These are phyloP conservation scores for Mortierella sp. DNA, from an alignment of 371 early-diverging fungal species.

Conservation along the genomic window DNA sequence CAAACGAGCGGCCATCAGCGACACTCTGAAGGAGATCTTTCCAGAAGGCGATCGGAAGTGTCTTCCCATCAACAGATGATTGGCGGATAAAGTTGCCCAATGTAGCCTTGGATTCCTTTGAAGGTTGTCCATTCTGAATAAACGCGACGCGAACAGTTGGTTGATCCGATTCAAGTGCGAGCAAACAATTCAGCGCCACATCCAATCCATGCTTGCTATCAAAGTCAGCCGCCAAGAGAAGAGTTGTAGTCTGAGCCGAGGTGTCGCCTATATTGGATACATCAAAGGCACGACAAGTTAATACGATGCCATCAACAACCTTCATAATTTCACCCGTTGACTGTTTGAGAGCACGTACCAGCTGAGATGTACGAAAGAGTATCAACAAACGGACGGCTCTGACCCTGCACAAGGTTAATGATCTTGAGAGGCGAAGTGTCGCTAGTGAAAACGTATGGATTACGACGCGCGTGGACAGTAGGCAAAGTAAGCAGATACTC, in stretches of 20 bases:
- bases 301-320: neutral
- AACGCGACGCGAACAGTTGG: constrained; percentile 60
- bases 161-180: constrained; percentile 6
- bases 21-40: constrained; percentile 26
- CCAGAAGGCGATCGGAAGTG: constrained; percentile 40
- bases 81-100: constrained; percentile 36
- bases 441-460: constrained; percentile 69
- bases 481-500: constrained; percentile 72
- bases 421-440: constrained; percentile 66
- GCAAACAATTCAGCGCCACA: constrained; percentile 59
- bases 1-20: constrained; percentile 12
- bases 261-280: constrained; percentile 20
- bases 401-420: constrained; percentile 52
- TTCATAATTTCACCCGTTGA: neutral
- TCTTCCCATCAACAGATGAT: constrained; percentile 28
- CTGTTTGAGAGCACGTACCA: neutral
- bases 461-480: constrained; percentile 67
- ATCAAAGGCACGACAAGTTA: neutral
- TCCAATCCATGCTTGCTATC: constrained; percentile 60
- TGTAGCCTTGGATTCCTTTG: constrained; percentile 8
- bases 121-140: constrained; percentile 55
- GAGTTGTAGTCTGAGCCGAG: constrained; percentile 44
- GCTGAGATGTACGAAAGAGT: constrained; percentile 29
- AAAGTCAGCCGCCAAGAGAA: constrained; percentile 68
- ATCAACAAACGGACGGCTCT: constrained; percentile 31